A percentile compares a stretch with the other conserved stretches of the same genome.
phyloP scores from a whole-genome alignment of 2,329 filamentous ascomycete species.

The Parasarocladium wereldwijsianum region DNA sequence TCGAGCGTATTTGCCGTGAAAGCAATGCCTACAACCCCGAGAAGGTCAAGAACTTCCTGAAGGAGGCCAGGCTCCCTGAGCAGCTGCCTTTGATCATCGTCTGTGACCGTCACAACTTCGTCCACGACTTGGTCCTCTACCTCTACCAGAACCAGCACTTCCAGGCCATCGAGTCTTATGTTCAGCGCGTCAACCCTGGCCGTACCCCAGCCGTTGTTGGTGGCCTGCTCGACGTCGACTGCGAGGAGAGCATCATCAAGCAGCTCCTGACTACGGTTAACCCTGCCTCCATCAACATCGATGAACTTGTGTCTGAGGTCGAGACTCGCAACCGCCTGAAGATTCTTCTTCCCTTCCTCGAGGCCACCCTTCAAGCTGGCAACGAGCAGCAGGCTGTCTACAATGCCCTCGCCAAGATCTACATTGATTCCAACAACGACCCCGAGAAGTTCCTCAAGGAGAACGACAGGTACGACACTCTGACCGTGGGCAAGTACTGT shows the following conservation, averaged over 20 bases:
- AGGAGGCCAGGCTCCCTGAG: constrained; percentile 84
- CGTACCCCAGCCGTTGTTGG: constrained; percentile 87
- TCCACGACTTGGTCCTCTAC: constrained; percentile 90
- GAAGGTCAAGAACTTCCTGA: constrained; percentile 98
- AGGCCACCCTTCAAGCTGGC: constrained; percentile 74
- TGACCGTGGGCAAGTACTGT: constrained; percentile 91
- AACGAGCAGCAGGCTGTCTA: constrained; percentile 95
- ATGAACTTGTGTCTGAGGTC: constrained; percentile 88
- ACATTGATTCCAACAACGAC: constrained; percentile 97
- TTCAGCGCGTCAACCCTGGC: constrained; percentile 88
- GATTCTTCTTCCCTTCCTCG: constrained; percentile 88
- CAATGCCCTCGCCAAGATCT: constrained; percentile 97
- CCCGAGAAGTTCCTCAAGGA: constrained; percentile 95
- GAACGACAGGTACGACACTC: constrained; percentile 90
- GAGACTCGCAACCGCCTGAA: constrained; percentile 92
- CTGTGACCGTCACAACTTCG: constrained; percentile 98
- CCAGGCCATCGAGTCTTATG: constrained; percentile 96
- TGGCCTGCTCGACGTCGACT: constrained; percentile 89
- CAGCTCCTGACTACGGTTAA: constrained; percentile 74
- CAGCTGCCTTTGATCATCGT: constrained; percentile 95
- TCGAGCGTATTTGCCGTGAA: constrained; percentile 93
- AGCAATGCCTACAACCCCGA: constrained; percentile 81
- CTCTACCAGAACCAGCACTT: constrained; percentile 99
- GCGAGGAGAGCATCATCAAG: constrained; percentile 93
- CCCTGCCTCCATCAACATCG: constrained; percentile 74